Percentiles rank a stretch among this genome's conserved stretches.
Evolutionary conservation across 2,329 filamentous ascomycete species (phyloP).

Genomic region (Myriosclerotinia duriaeana): DNA sequence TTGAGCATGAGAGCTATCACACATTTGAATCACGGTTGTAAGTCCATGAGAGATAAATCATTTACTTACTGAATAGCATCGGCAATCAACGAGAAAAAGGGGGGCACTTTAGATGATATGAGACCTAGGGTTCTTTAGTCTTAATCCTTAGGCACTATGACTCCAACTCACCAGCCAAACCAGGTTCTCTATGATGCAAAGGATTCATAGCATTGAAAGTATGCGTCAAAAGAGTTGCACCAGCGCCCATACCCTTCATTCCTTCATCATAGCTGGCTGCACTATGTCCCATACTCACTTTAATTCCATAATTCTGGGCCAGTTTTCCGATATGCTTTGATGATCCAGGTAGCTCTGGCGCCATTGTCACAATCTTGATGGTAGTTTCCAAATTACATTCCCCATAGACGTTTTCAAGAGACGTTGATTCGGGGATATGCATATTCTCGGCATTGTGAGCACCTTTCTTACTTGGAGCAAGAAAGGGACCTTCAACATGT

Average conservation of each 20-base stretch:
- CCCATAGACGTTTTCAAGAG: constrained; percentile 47
- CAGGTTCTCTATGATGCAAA: constrained; percentile 51
- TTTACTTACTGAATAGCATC: constrained; percentile 49
- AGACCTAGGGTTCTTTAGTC: constrained; percentile 28
- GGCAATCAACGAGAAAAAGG: constrained; percentile 54
- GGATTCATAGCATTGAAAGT: constrained; percentile 56
- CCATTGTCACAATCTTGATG: constrained; percentile 53
- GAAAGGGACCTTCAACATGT: constrained; percentile 57
- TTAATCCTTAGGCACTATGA: neutral
- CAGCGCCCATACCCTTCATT: constrained; percentile 46
- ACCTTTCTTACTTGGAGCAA: constrained; percentile 53
- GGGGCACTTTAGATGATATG: constrained; percentile 38
- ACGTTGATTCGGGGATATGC: constrained; percentile 31
- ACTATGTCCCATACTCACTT: constrained; percentile 45
- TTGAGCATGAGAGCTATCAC: neutral
- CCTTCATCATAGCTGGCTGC: constrained; percentile 50
- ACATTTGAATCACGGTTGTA: neutral
- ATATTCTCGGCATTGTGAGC: constrained; percentile 45
- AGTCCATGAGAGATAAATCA: neutral
- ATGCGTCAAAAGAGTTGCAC: constrained; percentile 54
- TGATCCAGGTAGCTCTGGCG: constrained; percentile 51
- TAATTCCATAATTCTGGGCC: constrained; percentile 35
- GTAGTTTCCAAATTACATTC: constrained; percentile 42
- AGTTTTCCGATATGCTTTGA: constrained; percentile 46
- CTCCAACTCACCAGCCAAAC: constrained; percentile 46